Conservation (phyloP, 176 grass and related monocot species). For the Oryza glaberrima region DNA sequence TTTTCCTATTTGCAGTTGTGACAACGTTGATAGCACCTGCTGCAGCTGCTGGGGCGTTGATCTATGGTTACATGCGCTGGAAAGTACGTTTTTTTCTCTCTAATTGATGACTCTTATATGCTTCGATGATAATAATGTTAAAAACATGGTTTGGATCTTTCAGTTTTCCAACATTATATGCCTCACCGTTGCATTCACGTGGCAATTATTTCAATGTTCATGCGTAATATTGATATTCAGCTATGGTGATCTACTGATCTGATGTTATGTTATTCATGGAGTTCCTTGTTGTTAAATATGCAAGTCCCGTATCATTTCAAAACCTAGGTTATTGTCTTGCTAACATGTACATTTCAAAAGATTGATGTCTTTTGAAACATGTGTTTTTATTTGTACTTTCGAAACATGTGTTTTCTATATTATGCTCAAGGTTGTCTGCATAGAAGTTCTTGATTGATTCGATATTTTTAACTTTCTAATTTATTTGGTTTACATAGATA, state of each 20-base stretch:
- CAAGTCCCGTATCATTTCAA: neutral
- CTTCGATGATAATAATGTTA: neutral
- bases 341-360: neutral
- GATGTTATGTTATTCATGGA: neutral
- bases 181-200: neutral
- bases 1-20: slow-evolving; percentile 41
- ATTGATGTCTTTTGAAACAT: neutral
- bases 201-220: neutral
- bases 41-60: slow-evolving; percentile 64
- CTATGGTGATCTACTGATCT: neutral
- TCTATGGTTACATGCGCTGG: slow-evolving; percentile 94
- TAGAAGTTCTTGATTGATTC: slow-evolving; percentile 3
- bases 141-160: neutral
- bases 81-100: slow-evolving; percentile 55
- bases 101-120: slow-evolving; percentile 17
- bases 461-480: neutral
- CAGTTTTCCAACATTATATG: neutral
- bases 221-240: neutral
- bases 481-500: neutral
- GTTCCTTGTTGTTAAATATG: neutral
- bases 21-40: slow-evolving; percentile 64
- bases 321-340: neutral
- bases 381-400: neutral
- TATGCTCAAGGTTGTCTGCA: neutral
- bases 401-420: neutral